Percentiles rank a stretch among this genome's conserved stretches.
phyloP scores from a whole-genome alignment of 768 basidiomycete genomes.

The Pisolithus orientalis region DNA sequence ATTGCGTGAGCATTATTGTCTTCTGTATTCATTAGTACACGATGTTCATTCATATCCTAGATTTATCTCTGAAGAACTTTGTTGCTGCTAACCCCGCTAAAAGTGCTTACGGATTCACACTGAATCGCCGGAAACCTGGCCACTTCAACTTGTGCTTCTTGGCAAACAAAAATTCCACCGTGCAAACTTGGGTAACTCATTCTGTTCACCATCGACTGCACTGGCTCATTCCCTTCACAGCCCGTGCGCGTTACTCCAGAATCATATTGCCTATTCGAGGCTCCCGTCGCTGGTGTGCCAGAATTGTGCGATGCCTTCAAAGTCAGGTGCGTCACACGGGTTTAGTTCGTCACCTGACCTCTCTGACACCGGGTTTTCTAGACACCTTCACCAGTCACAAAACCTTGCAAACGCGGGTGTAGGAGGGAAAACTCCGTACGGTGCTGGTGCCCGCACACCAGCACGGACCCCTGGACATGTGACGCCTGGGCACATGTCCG shows the following conservation, averaged over 20 bases:
- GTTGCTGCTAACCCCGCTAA: slow-evolving; percentile 90
- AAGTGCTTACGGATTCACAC: slow-evolving; percentile 92
- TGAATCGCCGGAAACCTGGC: slow-evolving; percentile 85
- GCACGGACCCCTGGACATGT: slow-evolving; percentile 64
- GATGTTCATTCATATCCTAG: slow-evolving; percentile 32
- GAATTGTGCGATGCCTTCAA: slow-evolving; percentile 98
- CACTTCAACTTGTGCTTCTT: slow-evolving; percentile 93
- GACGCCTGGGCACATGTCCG: slow-evolving; percentile 79
- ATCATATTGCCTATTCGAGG: slow-evolving; percentile 86
- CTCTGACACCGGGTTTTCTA: slow-evolving; percentile 20
- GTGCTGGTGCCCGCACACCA: slow-evolving; percentile 68
- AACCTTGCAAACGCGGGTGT: slow-evolving; percentile 45
- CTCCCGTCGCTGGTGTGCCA: slow-evolving; percentile 83
- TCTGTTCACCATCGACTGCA: background rate
- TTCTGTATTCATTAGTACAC: background rate
- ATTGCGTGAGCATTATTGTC: slow-evolving; percentile 59
- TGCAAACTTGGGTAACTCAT: slow-evolving; percentile 78
- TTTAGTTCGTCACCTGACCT: background rate
- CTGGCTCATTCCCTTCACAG: slow-evolving; percentile 31
- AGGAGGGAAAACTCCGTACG: slow-evolving; percentile 78
- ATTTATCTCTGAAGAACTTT: slow-evolving; percentile 82
- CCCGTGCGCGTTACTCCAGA: slow-evolving; percentile 83
- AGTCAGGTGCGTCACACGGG: slow-evolving; percentile 51
- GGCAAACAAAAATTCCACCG: slow-evolving; percentile 82
- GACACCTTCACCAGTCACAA: slow-evolving; percentile 76